Percentiles rank a stretch among this genome's conserved stretches.
Conservation (phyloP, 352 stramenopile species). For the Plasmopara viticola region DNA sequence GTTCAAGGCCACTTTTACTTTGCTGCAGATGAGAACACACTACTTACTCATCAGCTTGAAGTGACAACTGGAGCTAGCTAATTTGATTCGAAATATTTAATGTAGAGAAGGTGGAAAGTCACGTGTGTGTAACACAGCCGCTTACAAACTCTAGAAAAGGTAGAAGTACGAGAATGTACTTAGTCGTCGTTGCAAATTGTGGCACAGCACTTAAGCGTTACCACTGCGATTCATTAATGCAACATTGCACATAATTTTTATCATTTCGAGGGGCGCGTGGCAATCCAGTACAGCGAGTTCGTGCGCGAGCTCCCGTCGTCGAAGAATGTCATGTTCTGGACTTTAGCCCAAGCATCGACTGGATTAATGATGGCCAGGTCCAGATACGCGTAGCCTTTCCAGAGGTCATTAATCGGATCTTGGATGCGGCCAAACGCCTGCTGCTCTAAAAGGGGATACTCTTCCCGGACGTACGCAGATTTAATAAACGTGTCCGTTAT, state of each 20-base stretch:
- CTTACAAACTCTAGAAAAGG: too few relatives aligned
- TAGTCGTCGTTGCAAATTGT: neutral
- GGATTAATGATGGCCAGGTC: constrained; percentile 81
- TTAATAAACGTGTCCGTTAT: constrained; percentile 72
- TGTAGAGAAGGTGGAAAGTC: too few relatives aligned
- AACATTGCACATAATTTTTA: neutral
- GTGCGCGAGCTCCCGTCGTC: constrained; percentile 84
- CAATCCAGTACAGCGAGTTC: constrained; percentile 88
- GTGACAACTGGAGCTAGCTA: constrained; percentile 3
- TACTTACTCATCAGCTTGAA: constrained; percentile 46
- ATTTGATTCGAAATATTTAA: too few relatives aligned
- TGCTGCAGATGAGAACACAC: constrained; percentile 53
- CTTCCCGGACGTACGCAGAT: constrained; percentile 60
- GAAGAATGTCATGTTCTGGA: constrained; percentile 68
- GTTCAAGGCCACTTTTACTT: constrained; percentile 77
- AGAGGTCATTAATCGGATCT: constrained; percentile 68
- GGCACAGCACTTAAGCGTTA: neutral
- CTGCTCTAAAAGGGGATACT: constrained; percentile 72
- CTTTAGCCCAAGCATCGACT: constrained; percentile 50
- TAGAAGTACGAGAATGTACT: too few relatives aligned
- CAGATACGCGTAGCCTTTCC: constrained; percentile 81
- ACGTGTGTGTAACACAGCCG: too few relatives aligned
- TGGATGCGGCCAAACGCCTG: constrained; percentile 54
- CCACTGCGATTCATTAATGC: neutral
- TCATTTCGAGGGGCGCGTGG: constrained; percentile 37